phyloP scores from a whole-genome alignment of 2,329 filamentous ascomycete genomes.

The Xylogone sp. region DNA sequence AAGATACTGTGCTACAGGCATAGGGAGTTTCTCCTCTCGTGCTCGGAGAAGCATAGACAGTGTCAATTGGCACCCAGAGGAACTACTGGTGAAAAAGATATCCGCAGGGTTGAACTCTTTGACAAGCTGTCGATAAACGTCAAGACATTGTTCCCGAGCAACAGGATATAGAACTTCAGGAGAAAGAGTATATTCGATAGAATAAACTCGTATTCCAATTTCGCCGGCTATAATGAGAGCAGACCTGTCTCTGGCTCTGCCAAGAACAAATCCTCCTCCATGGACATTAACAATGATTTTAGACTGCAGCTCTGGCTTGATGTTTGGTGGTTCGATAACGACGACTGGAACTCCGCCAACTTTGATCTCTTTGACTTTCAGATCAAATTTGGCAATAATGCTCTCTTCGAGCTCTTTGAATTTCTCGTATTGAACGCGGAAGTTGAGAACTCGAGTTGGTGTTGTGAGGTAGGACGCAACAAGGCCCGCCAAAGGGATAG shows the following conservation, averaged over 20 bases:
- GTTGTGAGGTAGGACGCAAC: background rate
- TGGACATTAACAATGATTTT: slow-evolving; percentile 59
- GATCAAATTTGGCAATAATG: slow-evolving; percentile 10
- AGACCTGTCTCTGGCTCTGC: slow-evolving; percentile 49
- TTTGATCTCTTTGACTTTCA: slow-evolving; percentile 10
- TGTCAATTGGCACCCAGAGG: background rate
- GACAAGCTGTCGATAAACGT: background rate
- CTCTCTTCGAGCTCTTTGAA: background rate
- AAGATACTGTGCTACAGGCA: background rate
- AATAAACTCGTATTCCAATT: background rate
- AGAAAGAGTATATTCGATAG: background rate
- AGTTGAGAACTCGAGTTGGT: background rate
- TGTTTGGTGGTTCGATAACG: background rate
- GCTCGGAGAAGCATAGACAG: background rate
- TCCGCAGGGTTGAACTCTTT: background rate
- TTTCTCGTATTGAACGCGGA: background rate
- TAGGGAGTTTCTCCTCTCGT: background rate
- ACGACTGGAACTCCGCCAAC: background rate
- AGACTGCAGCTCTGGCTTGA: background rate
- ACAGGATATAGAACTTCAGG: background rate
- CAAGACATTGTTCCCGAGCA: background rate
- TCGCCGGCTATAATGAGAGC: background rate
- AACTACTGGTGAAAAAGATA: background rate
- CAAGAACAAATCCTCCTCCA: slow-evolving; percentile 63
- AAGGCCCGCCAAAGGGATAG: background rate